These are phyloP conservation scores for Boletus rubropictus DNA, from an alignment of 768 basidiomycete genomes.

Conservation along the genomic window DNA sequence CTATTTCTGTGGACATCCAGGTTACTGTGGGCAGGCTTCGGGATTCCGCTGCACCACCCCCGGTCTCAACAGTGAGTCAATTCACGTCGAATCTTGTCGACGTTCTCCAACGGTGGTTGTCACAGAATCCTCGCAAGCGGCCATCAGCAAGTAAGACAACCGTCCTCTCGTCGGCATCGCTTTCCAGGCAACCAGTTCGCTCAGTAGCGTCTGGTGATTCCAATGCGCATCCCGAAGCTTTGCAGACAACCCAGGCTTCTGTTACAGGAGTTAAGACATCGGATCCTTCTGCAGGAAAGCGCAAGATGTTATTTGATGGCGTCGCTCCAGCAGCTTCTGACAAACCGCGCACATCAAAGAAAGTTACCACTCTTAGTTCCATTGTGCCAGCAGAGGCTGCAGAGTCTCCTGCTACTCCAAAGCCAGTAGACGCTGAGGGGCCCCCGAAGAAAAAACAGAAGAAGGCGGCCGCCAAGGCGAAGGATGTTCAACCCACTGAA, in stretches of 20 bases:
- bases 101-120: neutral
- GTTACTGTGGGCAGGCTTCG: slow-evolving; percentile 20
- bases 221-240: neutral
- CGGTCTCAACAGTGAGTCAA: slow-evolving; percentile 10
- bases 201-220: neutral
- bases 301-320: slow-evolving; percentile 16
- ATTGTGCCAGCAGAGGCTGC: neutral
- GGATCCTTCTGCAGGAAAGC: slow-evolving; percentile 21
- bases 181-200: neutral
- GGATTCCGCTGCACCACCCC: neutral
- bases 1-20: slow-evolving; percentile 35
- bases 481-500: slow-evolving; percentile 2
- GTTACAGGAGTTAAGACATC: neutral
- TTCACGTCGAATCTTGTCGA: neutral
- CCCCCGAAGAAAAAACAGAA: slow-evolving; percentile 19
- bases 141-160: neutral
- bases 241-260: neutral
- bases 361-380: neutral
- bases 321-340: neutral
- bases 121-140: neutral
- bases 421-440: neutral
- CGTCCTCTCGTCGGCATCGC: neutral
- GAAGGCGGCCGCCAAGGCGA: slow-evolving; percentile 1
- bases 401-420: neutral
- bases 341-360: slow-evolving; percentile 4